A percentile compares a stretch with the other conserved stretches of the same genome.
phyloP scores from a whole-genome alignment of 768 basidiomycete species.

The Kondoa subrosea region DNA sequence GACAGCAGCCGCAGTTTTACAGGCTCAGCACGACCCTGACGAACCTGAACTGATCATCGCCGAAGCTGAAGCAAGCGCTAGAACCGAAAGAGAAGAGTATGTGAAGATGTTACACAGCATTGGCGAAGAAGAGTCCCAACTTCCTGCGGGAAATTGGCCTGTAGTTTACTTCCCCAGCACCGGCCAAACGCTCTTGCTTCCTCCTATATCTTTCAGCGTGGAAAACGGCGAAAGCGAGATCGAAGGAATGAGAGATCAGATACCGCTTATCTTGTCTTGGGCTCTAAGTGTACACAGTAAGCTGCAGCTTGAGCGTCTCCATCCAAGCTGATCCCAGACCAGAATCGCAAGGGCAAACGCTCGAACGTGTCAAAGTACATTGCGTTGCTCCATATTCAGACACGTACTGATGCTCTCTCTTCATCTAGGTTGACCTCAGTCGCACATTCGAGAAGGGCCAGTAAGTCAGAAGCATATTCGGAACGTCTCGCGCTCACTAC shows the following conservation, averaged over 20 bases:
- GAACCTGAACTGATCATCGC: background rate
- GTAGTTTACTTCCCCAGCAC: background rate
- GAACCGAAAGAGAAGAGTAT: background rate
- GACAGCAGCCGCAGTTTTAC: constrained; percentile 34
- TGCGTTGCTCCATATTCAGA: too few species aligned
- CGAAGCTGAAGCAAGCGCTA: background rate
- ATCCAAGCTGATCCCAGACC: background rate
- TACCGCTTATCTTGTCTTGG: background rate
- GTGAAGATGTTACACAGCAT: background rate
- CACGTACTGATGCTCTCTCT: too few species aligned
- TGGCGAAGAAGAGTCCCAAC: background rate
- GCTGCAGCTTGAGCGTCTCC: background rate
- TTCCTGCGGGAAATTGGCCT: background rate
- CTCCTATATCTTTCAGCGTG: background rate
- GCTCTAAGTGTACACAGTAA: background rate
- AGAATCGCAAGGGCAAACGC: background rate
- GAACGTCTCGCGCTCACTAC: background rate
- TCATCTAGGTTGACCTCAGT: too few species aligned
- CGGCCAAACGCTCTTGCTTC: background rate
- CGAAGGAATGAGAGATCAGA: background rate
- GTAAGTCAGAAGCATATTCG: background rate
- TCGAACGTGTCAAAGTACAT: background rate
- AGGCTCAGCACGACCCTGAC: background rate
- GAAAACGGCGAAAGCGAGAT: background rate
- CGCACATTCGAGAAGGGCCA: background rate